Conservation (phyloP, 164 flowering plant genomes). For the Paratinospora sagittata region DNA sequence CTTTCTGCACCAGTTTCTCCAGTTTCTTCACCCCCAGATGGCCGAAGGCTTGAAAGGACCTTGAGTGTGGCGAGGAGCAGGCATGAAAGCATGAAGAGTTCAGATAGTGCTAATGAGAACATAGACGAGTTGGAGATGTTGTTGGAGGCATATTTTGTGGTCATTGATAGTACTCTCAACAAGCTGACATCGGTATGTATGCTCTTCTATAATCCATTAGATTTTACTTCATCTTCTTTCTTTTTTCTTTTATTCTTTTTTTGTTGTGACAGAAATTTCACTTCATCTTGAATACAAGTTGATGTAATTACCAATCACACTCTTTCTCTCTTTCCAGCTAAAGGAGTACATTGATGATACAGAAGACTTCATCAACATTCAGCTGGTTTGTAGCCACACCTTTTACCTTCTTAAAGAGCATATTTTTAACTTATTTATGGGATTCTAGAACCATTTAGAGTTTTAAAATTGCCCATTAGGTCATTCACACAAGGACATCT, state of each 20-base stretch:
- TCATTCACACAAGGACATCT: background rate
- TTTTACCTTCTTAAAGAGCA: background rate
- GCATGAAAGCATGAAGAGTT: slow-evolving; percentile 73
- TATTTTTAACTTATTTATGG: background rate
- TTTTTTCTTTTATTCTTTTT: no score
- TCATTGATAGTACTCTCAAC: slow-evolving; percentile 85
- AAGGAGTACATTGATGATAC: slow-evolving; percentile 50
- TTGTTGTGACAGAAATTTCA: no score
- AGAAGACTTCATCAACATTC: slow-evolving; percentile 57
- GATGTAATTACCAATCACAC: background rate
- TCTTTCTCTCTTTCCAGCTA: slow-evolving; percentile 40
- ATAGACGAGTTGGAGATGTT: slow-evolving; percentile 93
- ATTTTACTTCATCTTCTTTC: no score
- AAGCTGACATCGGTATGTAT: slow-evolving; percentile 78
- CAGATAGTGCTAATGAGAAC: slow-evolving; percentile 53
- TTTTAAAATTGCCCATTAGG: background rate
- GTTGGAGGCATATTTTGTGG: slow-evolving; percentile 85
- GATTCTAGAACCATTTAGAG: background rate
- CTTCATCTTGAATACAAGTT: background rate
- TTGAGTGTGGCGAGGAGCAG: slow-evolving; percentile 76
- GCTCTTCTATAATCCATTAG: background rate
- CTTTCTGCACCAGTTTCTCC: slow-evolving; percentile 95
- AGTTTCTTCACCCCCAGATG: slow-evolving; percentile 78
- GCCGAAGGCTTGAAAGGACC: slow-evolving; percentile 67
- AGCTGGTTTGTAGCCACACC: slow-evolving; percentile 54